Conservation (phyloP, 257 asterid species). For the Parsonsia alboflavescens region DNA sequence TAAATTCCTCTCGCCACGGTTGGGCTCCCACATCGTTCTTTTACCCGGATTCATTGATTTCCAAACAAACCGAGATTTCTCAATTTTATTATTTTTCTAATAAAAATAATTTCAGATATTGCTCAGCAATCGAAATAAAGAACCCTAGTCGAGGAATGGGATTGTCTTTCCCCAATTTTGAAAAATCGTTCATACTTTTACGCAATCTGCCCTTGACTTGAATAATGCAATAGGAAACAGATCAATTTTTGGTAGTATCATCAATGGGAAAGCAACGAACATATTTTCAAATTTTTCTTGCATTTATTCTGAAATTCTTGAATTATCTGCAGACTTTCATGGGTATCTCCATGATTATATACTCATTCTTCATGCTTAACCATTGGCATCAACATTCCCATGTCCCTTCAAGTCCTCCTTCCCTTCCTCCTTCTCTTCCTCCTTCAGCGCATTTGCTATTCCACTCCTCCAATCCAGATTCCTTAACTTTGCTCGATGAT, state of each 20-base stretch:
- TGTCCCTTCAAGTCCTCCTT: constrained; percentile 6
- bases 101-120: too few species aligned
- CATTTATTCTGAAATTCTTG: constrained; percentile 64
- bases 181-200: neutral
- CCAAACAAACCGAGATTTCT: too few species aligned
- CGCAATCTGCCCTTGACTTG: neutral
- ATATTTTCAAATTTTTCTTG: constrained; percentile 54
- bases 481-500: neutral
- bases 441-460: constrained; percentile 18
- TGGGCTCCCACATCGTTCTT: too few species aligned
- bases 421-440: constrained; percentile 24
- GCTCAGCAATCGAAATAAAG: neutral
- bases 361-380: constrained; percentile 56
- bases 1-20: too few species aligned
- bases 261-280: constrained; percentile 45
- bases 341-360: constrained; percentile 58
- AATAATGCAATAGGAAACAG: neutral
- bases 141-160: neutral
- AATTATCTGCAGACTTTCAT: constrained; percentile 62
- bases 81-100: too few species aligned
- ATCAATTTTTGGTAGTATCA: neutral
- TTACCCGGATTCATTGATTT: too few species aligned
- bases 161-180: neutral
- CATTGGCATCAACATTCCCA: constrained; percentile 46
- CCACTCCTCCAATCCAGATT: neutral